These are phyloP conservation scores for Kurtzmaniella fragi DNA, from an alignment of 805 yeast species.

Conservation along the genomic window DNA sequence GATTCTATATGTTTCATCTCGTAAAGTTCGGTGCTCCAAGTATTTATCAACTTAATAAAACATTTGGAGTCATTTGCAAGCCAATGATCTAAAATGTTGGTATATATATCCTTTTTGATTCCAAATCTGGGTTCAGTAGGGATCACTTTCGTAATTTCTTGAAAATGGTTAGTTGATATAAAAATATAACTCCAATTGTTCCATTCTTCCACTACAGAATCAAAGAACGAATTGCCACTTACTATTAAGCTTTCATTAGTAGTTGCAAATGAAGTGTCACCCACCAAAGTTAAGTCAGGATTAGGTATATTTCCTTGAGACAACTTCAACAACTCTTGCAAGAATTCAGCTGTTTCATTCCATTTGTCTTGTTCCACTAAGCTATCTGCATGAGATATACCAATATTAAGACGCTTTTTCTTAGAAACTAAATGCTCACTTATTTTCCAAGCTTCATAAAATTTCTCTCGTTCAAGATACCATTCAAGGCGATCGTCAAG, in stretches of 20 bases:
- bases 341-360: constrained; percentile 50
- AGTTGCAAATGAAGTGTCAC: constrained; percentile 21
- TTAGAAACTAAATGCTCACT: constrained; percentile 53
- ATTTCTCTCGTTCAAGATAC: constrained; percentile 54
- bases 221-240: constrained; percentile 15
- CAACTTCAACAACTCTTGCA: constrained; percentile 22
- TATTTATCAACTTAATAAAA: constrained; percentile 39
- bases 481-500: constrained; percentile 68
- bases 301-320: constrained; percentile 19
- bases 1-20: constrained; percentile 40
- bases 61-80: constrained; percentile 27
- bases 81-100: constrained; percentile 47
- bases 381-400: constrained; percentile 48
- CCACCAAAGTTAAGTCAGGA: constrained; percentile 16
- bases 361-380: constrained; percentile 44
- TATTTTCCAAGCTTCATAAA: constrained; percentile 73
- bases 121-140: constrained; percentile 46
- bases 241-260: constrained; percentile 13
- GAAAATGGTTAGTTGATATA: constrained; percentile 41
- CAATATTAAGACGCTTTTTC: constrained; percentile 51
- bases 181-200: constrained; percentile 54
- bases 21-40: constrained; percentile 59
- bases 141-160: constrained; percentile 44
- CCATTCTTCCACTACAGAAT: constrained; percentile 46
- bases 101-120: constrained; percentile 21